Base-by-base conservation (phyloP, 1,284 basidiomycete genomes). In the Cystobasidium sp. region DNA sequence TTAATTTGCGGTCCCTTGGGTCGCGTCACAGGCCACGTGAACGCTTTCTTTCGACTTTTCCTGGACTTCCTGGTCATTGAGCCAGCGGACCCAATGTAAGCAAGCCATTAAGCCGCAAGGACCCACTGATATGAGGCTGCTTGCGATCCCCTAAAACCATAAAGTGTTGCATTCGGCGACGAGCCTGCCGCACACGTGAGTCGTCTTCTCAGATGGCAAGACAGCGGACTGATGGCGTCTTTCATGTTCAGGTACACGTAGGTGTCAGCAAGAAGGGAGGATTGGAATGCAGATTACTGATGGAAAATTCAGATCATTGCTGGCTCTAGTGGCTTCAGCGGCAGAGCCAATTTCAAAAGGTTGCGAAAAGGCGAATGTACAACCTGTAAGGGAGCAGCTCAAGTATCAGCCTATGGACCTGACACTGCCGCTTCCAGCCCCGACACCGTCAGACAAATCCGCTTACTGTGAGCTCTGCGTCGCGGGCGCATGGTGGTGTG, bases 301-400 rank as follows among this genome's bases (percentile, higher is more conserved):
- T 20, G 10, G 12, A 22, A 22, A 18, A 4, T 20, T n/a, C 49
- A 66, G 64, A 66, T 53, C 31, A 53, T 66, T 37, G 64, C 64
- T 16, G 64, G 64, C 64, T 52, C 64, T 41, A 55, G 8, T n/a
- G 64, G 64, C 24, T 66, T 66, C 16, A 52, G 22, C 14, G 64
- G 64, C 1, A 16, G 2, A 18, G 44, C 44, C 6, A 66, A 22
- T 22, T 66, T 46, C 39, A 43, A 47, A 9, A 31, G 53, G 39
- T 43, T 47, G 12, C 47, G 64, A 20, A 55, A 47, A 31, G 64
- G 31, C 16, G 37, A 51, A 22, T 66, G 64, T 31, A 66, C 64
- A 4, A 66, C 47, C 22, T 47, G 64, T 66, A 53, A 66, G 51
- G 63, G 14, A 1, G 8, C 12, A 22, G 14, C 1, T 65, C n/a